These are phyloP conservation scores for Alternaria sp. DNA, from an alignment of 2,329 filamentous ascomycete genomes.

Conservation along the genomic window DNA sequence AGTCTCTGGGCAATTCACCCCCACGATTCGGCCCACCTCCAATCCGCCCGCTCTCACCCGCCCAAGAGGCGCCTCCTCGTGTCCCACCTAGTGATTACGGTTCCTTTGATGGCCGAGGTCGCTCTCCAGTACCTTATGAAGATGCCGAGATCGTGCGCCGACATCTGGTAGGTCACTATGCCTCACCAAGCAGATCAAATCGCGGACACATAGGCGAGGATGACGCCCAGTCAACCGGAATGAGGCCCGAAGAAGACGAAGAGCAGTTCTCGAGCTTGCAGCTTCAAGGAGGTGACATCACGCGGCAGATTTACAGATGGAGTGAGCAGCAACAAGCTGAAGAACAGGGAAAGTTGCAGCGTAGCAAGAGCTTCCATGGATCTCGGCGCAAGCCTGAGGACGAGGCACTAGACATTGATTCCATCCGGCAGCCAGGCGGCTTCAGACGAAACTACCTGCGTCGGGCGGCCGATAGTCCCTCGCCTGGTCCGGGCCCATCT, in stretches of 20 bases:
- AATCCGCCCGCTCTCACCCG: constrained; percentile 66
- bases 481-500: constrained; percentile 56
- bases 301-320: constrained; percentile 95
- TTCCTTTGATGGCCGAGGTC: constrained; percentile 76
- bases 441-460: constrained; percentile 91
- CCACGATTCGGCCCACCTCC: constrained; percentile 70
- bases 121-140: constrained; percentile 73
- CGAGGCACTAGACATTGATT: constrained; percentile 83
- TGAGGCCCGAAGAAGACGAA: constrained; percentile 55
- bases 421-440: constrained; percentile 91
- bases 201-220: constrained; percentile 37
- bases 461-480: constrained; percentile 73
- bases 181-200: constrained; percentile 48
- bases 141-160: constrained; percentile 91
- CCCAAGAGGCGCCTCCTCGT: constrained; percentile 55
- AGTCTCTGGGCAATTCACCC: constrained; percentile 74
- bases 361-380: constrained; percentile 88
- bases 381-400: constrained; percentile 80
- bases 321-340: constrained; percentile 84
- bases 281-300: constrained; percentile 93
- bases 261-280: constrained; percentile 94
- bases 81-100: constrained; percentile 79
- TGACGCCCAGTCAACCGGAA: constrained; percentile 46
- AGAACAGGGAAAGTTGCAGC: constrained; percentile 68
- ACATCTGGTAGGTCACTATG: constrained; percentile 73